Base-by-base conservation (phyloP, 2,329 filamentous ascomycete genomes). In the Penicillium glabrum region DNA sequence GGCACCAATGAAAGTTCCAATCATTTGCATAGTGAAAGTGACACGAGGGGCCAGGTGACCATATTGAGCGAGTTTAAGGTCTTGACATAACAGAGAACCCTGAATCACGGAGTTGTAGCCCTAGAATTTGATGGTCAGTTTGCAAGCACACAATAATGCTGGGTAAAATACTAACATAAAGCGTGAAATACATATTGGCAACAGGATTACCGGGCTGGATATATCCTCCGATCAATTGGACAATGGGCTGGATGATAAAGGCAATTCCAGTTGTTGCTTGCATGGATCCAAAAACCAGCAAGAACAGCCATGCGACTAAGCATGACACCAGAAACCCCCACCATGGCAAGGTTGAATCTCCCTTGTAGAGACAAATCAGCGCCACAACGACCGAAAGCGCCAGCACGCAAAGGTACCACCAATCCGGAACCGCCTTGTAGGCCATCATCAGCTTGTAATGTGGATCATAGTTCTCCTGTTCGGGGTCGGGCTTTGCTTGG, bases 191-290 rank as follows among this genome's bases (percentile, higher is more conserved):
- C 51, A 75, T 47, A 39, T 64, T 59, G 73, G 24, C 69, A 60
- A 49, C 47, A 8, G 47, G 47, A 14, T 49, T 49, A 3, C 72
- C 72, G 14, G 75, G 79, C 51, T 77, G 72, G 54, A 83, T 68
- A 33, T 81, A 79, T 21, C 79, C 81, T 3, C 74, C 80, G 23
- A 83, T 65, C 73, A 82, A 78, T 63, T 83, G 79, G 10, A 76
- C 72, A 29, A 77, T 70, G 6, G 72, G 71, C 55, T 79, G 72
- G 19, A 49, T 49, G 11, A 49, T 49, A 24, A 77, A 76, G 24
- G 76, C 68, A 61, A 80, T 77, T 1, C 78, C 76, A 0, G 73
- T 72, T 41, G 77, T 63, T 13, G 71, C 76, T 39, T 65, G 63
- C 60, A 73, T 66, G 1, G 75, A 71, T 5, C 75, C 77, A n/a